Conservation (phyloP, 345 rosid genomes). For the Brassica rapa region DNA sequence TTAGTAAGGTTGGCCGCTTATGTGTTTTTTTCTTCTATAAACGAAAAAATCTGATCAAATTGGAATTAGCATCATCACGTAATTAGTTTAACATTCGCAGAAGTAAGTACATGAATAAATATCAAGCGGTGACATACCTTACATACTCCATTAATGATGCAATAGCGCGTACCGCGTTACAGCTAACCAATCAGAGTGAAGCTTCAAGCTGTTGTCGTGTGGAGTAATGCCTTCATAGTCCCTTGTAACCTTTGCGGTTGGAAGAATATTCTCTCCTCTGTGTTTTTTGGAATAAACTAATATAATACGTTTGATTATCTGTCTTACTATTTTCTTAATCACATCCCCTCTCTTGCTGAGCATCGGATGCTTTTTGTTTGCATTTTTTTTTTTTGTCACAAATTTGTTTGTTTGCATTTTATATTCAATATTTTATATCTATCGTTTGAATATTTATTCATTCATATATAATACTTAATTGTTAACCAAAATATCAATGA, state of each 20-base stretch:
- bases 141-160: conserved; percentile 12
- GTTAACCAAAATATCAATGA: not conserved
- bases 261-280: conserved; percentile 32
- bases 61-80: not conserved
- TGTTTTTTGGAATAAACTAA: not conserved
- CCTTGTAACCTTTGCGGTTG: conserved; percentile 25
- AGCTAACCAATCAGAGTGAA: conserved; percentile 33
- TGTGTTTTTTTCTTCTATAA: not conserved
- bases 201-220: conserved; percentile 29
- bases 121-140: conserved; percentile 32
- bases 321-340: not conserved
- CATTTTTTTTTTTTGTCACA: too few species aligned
- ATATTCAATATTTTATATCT: not conserved
- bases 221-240: conserved; percentile 10
- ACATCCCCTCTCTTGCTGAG: not conserved
- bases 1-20: not conserved
- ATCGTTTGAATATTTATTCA: not conserved
- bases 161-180: conserved; percentile 44
- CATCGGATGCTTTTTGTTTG: not conserved
- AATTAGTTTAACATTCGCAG: not conserved
- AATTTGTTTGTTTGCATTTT: not conserved
- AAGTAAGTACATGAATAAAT: not conserved
- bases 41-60: not conserved
- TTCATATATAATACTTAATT: not conserved
- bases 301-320: conserved; percentile 1